Evolutionary conservation across 306 rosid genomes (phyloP), one percentile per base, ranked within the genome.

Genomic region (Pterocarpus macrocarpus): DNA sequence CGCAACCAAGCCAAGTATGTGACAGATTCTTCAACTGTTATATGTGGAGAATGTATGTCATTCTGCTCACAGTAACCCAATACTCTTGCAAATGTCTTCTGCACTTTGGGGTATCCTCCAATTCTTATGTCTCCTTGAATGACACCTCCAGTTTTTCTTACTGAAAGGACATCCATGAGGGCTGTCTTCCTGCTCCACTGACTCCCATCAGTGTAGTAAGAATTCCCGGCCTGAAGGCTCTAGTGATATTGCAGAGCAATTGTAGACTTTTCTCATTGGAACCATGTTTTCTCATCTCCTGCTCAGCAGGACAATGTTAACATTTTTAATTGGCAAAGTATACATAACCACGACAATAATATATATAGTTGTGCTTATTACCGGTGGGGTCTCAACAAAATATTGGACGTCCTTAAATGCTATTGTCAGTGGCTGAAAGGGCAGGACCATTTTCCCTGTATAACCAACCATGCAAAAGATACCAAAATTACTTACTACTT

Each of bases 131-230:
- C 97, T 56, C 97, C 94, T 86, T 87, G 91, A 74, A 92, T 83
- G 68, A 43, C 61, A 36, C 97, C 94, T 62, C 90, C 92, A 41
- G 91, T 89, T 89, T 92, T 92, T 84, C 97, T 90, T 67, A 94
- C 94, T n/a, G 91, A 89, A 55, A 92, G 94, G 70, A 92, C 94
- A 83, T 92, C 97, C 93, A 92, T 87, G 63, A 90, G 94, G 72
- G 97, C 90, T 63, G 97, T 92, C 85, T 92, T 92, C 47, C 97
- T 58, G 97, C 97, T 84, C 94, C 97, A 62, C 97, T 90, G 63
- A 92, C 94, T 61, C 97, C 97, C 97, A 92, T 92, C 49, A 90
- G 79, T 77, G 97, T 93, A 52, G 93, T 92, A 38, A 92, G 93
- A 76, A 90, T 39, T 68, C 93, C 93, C 71, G 97, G 97, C 89